phyloP scores from a whole-genome alignment of 2,329 filamentous ascomycete species.

The Ustilaginoidea virens region DNA sequence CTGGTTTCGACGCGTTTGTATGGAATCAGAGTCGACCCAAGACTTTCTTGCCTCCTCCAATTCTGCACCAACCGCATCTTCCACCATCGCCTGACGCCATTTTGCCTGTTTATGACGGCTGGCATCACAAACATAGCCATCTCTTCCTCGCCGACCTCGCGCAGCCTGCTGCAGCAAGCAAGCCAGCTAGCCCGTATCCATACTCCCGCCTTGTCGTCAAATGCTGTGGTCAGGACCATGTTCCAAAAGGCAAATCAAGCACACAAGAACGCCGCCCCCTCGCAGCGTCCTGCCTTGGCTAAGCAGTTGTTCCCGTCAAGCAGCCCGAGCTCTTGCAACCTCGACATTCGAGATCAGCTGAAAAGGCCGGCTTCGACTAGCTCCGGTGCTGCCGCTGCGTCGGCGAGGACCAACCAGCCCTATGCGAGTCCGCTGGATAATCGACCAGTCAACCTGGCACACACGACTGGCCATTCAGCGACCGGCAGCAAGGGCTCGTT shows the following conservation, averaged over 20 bases:
- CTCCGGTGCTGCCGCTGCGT: conserved; percentile 15
- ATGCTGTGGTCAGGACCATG: conserved; percentile 4
- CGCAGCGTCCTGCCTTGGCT: conserved; percentile 20
- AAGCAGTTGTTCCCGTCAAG: conserved; percentile 44
- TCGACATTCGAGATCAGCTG: conserved; percentile 35
- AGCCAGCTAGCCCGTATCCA: conserved; percentile 12
- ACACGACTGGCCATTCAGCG: conserved; percentile 7
- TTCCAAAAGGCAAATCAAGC: conserved; percentile 6
- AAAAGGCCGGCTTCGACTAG: conserved; percentile 25
- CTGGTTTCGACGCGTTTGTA: too few relatives aligned
- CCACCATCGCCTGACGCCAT: background rate
- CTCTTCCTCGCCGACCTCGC: conserved; percentile 21
- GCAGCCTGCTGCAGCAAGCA: conserved; percentile 11
- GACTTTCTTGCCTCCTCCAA: too few relatives aligned
- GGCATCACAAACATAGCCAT: conserved; percentile 14
- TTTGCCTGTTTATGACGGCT: conserved; percentile 21
- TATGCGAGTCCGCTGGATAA: conserved; percentile 12
- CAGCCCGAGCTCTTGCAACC: conserved; percentile 28
- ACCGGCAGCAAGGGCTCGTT: conserved; percentile 3
- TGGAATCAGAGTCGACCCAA: too few relatives aligned
- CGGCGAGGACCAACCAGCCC: conserved; percentile 20
- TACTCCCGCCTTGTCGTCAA: conserved; percentile 4
- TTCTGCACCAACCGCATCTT: background rate
- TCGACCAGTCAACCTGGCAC: conserved; percentile 18
- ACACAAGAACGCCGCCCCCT: conserved; percentile 14